phyloP scores from a whole-genome alignment of 306 rosid species.

The Purshia tridentata region DNA sequence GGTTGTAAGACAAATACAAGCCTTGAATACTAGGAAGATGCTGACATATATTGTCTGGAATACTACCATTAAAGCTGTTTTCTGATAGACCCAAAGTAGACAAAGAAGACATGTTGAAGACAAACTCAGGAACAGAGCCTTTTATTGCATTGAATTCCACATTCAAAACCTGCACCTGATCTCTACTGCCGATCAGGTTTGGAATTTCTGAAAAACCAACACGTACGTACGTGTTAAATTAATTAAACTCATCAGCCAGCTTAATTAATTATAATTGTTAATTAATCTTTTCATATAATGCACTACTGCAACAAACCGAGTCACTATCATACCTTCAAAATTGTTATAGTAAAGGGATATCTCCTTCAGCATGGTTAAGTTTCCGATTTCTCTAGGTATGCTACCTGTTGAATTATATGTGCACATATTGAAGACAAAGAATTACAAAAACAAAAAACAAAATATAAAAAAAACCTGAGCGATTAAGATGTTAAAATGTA shows the following conservation, averaged over 20 bases:
- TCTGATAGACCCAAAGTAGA: not conserved
- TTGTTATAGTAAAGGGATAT: not conserved
- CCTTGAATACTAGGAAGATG: slow-evolving; percentile 3
- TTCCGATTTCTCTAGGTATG: slow-evolving; percentile 19
- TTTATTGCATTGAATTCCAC: not conserved
- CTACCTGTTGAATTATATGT: slow-evolving; percentile 14
- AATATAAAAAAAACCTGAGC: not conserved
- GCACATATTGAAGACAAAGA: not conserved
- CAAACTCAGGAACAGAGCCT: not conserved
- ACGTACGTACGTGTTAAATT: no score
- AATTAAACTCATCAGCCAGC: no score
- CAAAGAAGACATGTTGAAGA: slow-evolving; percentile 23
- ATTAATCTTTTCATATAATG: not conserved
- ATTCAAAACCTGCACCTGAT: not conserved
- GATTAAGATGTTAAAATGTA: no score
- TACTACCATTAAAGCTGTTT: slow-evolving; percentile 9
- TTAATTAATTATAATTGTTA: no score
- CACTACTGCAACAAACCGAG: not conserved
- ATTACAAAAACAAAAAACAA: not conserved
- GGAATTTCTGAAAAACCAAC: slow-evolving; percentile 17
- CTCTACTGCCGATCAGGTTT: not conserved
- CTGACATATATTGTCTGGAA: slow-evolving; percentile 13
- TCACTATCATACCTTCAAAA: not conserved
- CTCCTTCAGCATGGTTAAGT: slow-evolving; percentile 7
- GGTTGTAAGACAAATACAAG: not conserved